Evolutionary conservation across 2,329 filamentous ascomycete species (phyloP), one percentile per base, ranked within the genome.

Genomic region (Ascomycota sp.): DNA sequence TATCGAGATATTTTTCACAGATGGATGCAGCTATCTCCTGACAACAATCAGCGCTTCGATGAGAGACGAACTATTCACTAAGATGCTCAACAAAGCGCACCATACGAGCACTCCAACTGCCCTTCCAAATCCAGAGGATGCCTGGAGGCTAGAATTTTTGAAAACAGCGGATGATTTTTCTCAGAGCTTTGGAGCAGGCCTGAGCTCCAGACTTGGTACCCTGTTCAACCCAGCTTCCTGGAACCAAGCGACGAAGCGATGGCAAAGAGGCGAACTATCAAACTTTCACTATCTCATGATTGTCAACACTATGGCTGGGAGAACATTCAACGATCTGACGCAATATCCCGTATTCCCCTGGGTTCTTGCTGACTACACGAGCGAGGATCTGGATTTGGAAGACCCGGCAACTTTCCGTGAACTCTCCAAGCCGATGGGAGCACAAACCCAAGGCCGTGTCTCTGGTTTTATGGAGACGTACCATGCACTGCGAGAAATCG

Each of bases 271-370:
- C 9, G 89, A 98, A 44, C 82, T 95, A 29, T 95, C 86, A 10
- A 98, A 98, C 50, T 98, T 98, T 43, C 83, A 95, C 51, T 98
- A 98, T 46, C 66, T 98, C 23, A 98, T 98, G 86, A 73, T 94
- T 35, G 74, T 98, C 45, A 98, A 98, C 46, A 95, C 89, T 0
- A 81, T 98, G 67, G 91, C 91, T 20, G 89, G 89, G 3, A 66
- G 89, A 30, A 95, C 89, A 0, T 98, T 98, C 57, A 98, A 98
- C 45, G 89, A 98, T 46, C 61, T 98, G 12, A 98, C 89, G 0
- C 91, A 98, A 44, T 98, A 98, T 43, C 89, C 89, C 0, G 85
- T 98, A 12, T 98, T 98, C 39, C 89, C 89, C 0, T 98, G 89
- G 89, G 75, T 98, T 4, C 58, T 98, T 27, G 85, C 89, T 0